Percentiles rank a stretch among this genome's conserved stretches.
phyloP scores from a whole-genome alignment of 2,329 filamentous ascomycete genomes.

The Penicillium crustosum region DNA sequence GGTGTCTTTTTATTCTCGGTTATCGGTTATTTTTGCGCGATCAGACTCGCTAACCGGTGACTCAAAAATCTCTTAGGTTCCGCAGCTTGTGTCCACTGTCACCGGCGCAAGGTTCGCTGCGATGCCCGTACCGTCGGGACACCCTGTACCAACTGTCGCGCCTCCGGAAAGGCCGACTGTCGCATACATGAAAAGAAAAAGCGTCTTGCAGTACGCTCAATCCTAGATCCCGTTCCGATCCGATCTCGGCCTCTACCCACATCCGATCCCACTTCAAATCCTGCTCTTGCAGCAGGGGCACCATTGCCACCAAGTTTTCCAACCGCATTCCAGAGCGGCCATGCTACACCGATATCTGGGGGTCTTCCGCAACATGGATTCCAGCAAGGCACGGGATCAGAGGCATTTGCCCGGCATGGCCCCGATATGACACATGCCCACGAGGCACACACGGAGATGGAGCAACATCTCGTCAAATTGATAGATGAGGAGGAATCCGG shows the following conservation, averaged over 20 bases:
- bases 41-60: constrained; percentile 13
- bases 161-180: constrained; percentile 45
- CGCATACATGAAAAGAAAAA: constrained; percentile 54
- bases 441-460: constrained; percentile 43
- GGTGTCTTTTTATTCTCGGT: background rate
- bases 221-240: constrained; percentile 49
- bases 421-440: constrained; percentile 37
- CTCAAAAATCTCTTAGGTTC: constrained; percentile 32
- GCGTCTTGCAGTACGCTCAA: constrained; percentile 43
- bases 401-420: constrained; percentile 27
- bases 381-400: constrained; percentile 20
- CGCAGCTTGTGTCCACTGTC: constrained; percentile 51
- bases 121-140: constrained; percentile 50
- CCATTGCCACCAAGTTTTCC: constrained; percentile 29
- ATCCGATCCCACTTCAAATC: constrained; percentile 25
- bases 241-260: constrained; percentile 40
- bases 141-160: constrained; percentile 52
- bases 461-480: constrained; percentile 52
- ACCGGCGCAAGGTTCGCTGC: constrained; percentile 54
- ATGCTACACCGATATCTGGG: constrained; percentile 20
- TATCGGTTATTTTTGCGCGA: background rate
- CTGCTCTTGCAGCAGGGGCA: constrained; percentile 20
- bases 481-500: constrained; percentile 51
- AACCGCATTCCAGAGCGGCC: constrained; percentile 26
- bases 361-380: constrained; percentile 21